These are phyloP conservation scores for Cutaneotrichosporon sp. DNA, from an alignment of 1,284 basidiomycete species.

Conservation along the genomic window DNA sequence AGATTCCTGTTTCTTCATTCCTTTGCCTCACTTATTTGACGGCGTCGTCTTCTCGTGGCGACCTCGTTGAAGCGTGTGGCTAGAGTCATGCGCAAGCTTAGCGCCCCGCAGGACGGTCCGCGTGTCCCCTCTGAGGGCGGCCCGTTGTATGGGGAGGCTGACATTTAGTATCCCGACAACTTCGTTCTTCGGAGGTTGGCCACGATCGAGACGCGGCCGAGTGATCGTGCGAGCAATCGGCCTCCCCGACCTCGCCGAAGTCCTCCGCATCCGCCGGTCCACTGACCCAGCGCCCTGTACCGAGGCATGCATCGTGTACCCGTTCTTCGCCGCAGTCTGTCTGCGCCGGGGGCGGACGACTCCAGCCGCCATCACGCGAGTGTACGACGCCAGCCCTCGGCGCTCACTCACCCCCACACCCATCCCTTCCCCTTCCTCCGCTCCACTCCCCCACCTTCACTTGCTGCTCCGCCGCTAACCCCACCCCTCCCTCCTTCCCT, in stretches of 20 bases:
- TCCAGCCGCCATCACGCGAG: not conserved
- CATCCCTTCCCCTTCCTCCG: too few species aligned
- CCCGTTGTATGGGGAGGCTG: conserved; percentile 25
- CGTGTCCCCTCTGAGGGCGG: conserved; percentile 12
- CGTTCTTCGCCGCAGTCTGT: not conserved
- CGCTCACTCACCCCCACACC: not conserved
- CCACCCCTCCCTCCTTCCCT: too few species aligned
- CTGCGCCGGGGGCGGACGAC: not conserved
- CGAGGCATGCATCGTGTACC: not conserved
- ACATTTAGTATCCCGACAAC: conserved; percentile 4
- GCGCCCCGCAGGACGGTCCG: conserved; percentile 28
- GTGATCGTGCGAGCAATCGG: not conserved
- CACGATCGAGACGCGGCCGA: not conserved
- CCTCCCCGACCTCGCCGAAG: not conserved
- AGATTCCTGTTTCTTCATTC: conserved; percentile 11
- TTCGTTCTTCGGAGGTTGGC: not conserved
- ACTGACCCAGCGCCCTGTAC: not conserved
- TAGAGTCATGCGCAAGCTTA: conserved; percentile 16
- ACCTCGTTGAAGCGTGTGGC: conserved; percentile 14
- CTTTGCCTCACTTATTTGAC: conserved; percentile 10
- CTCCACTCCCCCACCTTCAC: too few species aligned
- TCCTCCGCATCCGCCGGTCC: not conserved
- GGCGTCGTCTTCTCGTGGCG: conserved; percentile 12
- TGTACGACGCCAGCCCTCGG: not conserved
- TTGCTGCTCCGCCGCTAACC: too few species aligned